Evolutionary conservation across 768 basidiomycete species (phyloP), one percentile per base, ranked within the genome.

Genomic region (Trichaptum fuscoviolaceum): DNA sequence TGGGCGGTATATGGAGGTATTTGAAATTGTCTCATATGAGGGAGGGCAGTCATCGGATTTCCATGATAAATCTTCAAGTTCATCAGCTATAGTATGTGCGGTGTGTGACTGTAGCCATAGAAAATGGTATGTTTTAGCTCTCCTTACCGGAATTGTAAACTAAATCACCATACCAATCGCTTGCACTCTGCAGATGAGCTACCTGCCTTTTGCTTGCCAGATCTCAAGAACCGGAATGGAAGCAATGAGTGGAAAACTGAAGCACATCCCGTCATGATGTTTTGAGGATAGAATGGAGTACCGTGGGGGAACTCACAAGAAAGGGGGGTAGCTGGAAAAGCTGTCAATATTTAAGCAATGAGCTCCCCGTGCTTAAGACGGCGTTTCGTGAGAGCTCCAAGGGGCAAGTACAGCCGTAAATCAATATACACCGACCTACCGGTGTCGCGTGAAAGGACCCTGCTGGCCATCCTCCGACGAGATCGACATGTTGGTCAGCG

Each of bases 1-100:
- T 1, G 84, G 83, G 42, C 84, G 78, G 69, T 83, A 86, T 15
- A 89, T 2, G 12, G 42, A 6, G 42, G 42, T 4, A 15, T 52
- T 52, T 4, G 42, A 52, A 12, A 52, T 12, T 3, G 20, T 12
- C 20, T 52, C 42, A 52, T 52, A 52, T 2, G 42, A 52, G 12
- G 42, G 42, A 2, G 42, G 42, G 20, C 10, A 15, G 20, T 52
- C 42, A 20, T 52, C 42, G 12, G 20, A 20, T 12, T 2, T 15
- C 42, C 42, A 52, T 52, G 42, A 15, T 12, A 12, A 12, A 20
- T 52, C 42, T 52, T 30, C 30, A 30, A 30, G 30, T 30, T 30
- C 30, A 30, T 30, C 8, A 30, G 30, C 30, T 30, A 30, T 30
- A 30, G 10, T 12, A 52, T 52, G 42, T 6, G 42, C 20, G 42